phyloP scores from a whole-genome alignment of 805 yeast genomes.

The Candida dajiaensis region DNA sequence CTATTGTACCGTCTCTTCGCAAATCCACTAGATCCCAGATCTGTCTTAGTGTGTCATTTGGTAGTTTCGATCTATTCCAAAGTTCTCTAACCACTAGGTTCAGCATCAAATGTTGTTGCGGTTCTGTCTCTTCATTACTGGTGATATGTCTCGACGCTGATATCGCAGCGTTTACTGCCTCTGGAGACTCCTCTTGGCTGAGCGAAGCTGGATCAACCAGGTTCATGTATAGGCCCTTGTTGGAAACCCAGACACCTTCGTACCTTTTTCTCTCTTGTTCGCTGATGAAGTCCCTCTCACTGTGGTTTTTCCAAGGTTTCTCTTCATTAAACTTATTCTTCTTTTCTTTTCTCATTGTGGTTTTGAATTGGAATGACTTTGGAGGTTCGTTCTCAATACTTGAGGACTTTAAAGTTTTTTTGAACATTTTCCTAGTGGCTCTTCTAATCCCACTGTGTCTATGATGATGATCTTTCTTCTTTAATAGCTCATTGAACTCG shows the following conservation, averaged over 20 bases:
- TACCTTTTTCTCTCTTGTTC: constrained; percentile 78
- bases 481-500: constrained; percentile 3
- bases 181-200: constrained; percentile 11
- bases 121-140: constrained; percentile 21
- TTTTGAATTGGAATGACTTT: constrained; percentile 20
- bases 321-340: constrained; percentile 63
- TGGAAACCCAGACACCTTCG: constrained; percentile 92
- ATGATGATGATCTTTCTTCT: constrained; percentile 2
- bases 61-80: constrained; percentile 75
- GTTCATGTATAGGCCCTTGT: constrained; percentile 59
- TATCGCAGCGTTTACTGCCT: constrained; percentile 21
- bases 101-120: constrained; percentile 25
- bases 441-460: constrained; percentile 15
- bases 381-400: not conserved
- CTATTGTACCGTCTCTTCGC: constrained; percentile 65
- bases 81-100: constrained; percentile 61
- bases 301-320: constrained; percentile 92
- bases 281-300: constrained; percentile 43
- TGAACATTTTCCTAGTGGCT: constrained; percentile 20
- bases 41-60: constrained; percentile 50
- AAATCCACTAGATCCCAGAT: constrained; percentile 71
- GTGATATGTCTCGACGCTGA: constrained; percentile 23
- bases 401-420: constrained; percentile 17
- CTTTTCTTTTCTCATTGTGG: constrained; percentile 24
- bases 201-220: constrained; percentile 14